Percentiles rank a stretch among this genome's conserved stretches.
These are phyloP conservation scores for Leptographium wingfieldii DNA, from an alignment of 2,329 filamentous ascomycete genomes.

Conservation along the genomic window DNA sequence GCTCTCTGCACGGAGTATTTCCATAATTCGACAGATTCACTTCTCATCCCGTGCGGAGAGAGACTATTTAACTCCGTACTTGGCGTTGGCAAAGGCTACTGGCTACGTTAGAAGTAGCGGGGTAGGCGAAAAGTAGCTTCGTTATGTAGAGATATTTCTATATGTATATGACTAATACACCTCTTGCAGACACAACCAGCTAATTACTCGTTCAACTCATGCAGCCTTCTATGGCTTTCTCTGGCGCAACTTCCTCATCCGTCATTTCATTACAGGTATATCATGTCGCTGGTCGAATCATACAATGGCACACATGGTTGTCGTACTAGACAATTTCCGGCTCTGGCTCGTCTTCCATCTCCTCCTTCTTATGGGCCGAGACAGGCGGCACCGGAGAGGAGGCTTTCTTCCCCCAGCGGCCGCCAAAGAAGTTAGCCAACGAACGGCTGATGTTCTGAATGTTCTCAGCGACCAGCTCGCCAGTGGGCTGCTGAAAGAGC, in stretches of 20 bases:
- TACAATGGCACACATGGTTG: neutral
- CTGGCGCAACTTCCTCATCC: neutral
- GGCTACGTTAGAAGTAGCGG: too few species aligned
- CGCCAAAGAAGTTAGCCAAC: neutral
- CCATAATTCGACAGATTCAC: too few species aligned
- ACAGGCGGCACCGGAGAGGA: neutral
- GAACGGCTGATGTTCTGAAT: neutral
- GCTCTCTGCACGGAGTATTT: too few species aligned
- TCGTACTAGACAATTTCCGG: neutral
- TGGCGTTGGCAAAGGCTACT: too few species aligned
- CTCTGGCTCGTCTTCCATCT: neutral
- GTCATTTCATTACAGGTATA: neutral
- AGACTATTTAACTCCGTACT: too few species aligned
- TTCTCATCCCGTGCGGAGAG: too few species aligned
- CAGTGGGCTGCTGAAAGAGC: conserved; percentile 50
- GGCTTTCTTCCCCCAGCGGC: neutral
- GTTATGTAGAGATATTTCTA: too few species aligned
- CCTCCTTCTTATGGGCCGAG: neutral
- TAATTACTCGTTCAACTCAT: neutral
- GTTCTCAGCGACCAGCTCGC: conserved; percentile 49
- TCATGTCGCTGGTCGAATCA: neutral
- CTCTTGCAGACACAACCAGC: neutral
- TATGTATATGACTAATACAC: neutral
- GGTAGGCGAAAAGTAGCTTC: too few species aligned
- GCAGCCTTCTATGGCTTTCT: neutral